Base-by-base conservation (phyloP, 2,329 filamentous ascomycete species). In the Calonectria henricotiae region DNA sequence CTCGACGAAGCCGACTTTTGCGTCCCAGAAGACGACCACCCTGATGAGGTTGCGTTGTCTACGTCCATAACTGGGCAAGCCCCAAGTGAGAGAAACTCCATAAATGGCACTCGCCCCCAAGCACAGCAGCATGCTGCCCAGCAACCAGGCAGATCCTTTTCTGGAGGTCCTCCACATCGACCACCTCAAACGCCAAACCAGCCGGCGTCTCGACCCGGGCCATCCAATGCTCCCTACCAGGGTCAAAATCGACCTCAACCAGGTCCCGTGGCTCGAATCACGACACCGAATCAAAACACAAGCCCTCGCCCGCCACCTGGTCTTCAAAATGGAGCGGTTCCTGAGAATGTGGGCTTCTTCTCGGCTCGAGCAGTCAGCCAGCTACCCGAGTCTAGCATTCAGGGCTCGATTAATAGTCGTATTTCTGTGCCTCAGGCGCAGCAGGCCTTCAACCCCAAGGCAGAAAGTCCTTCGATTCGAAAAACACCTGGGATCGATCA, bases 401-500 rank as follows among this genome's bases (percentile, higher is more conserved):
- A 70, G 68, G 82, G 70, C 58, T 86, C 74, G 71, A 84, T 81
- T 46, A 84, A 85, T 72, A 80, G 75, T 55, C 83, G 79, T 11
- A 82, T 83, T 39, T 78, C 82, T 4, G 80, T 86, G 4, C 85
- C 85, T 3, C 81, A 84, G 43, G 82, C 83, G 8, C 84, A 84
- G 27, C 86, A 89, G 13, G 84, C 87, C 27, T 96, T 95, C 80
- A 92, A 95, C 75, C 93, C 92, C 3, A 91, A 91, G 68, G 87
- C 90, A 6, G 92, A 95, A 77, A 94, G 92, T 71, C 95, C 95
- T 0, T 96, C 95, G 0, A 95, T 98, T 78, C 90, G 94, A 71
- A 95, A 96, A 79, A 98, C 96, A 0, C 93, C 93, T 0, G 95
- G 95, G 2, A 89, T 98, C 44, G 94, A 98, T 77, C 94, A 97